Percentiles rank a stretch among this genome's conserved stretches.
Evolutionary conservation across 2,329 filamentous ascomycete species (phyloP).

Genomic region (Alternaria gansuensis): DNA sequence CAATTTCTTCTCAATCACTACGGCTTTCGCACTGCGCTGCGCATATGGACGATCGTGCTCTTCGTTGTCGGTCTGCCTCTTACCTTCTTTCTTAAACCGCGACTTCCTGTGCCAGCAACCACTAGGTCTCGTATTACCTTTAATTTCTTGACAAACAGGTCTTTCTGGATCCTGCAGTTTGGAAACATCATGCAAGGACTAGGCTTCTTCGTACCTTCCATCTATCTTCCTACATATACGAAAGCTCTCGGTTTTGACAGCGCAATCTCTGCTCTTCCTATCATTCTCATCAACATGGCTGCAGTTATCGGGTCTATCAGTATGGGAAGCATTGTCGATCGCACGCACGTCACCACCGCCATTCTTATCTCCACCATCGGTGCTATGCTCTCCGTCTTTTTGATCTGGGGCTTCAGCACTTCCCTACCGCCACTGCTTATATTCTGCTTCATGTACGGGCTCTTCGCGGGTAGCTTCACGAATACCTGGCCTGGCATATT

Average conservation of each 20-base stretch:
- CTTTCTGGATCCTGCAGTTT: slow-evolving; percentile 47
- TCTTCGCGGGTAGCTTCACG: slow-evolving; percentile 44
- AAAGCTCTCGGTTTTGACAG: slow-evolving; percentile 35
- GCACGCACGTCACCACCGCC: slow-evolving; percentile 53
- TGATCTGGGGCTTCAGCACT: slow-evolving; percentile 59
- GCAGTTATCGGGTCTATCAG: slow-evolving; percentile 49
- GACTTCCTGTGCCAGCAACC: slow-evolving; percentile 38
- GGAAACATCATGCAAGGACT: slow-evolving; percentile 52
- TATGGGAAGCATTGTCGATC: slow-evolving; percentile 55
- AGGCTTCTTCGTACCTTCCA: slow-evolving; percentile 53
- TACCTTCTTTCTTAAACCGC: slow-evolving; percentile 45
- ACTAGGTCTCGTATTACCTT: slow-evolving; percentile 37
- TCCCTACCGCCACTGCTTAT: slow-evolving; percentile 47
- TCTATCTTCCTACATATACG: slow-evolving; percentile 53
- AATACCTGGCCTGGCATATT: slow-evolving; percentile 42
- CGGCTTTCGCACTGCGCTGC: slow-evolving; percentile 55
- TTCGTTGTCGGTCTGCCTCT: slow-evolving; percentile 46
- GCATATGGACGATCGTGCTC: slow-evolving; percentile 50
- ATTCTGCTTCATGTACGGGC: slow-evolving; percentile 49
- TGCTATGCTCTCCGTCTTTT: slow-evolving; percentile 53
- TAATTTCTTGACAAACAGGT: slow-evolving; percentile 39
- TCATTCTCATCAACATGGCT: slow-evolving; percentile 51
- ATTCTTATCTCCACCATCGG: slow-evolving; percentile 56
- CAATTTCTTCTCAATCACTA: slow-evolving; percentile 51
- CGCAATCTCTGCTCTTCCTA: slow-evolving; percentile 41